A percentile compares a stretch with the other conserved stretches of the same genome.
Conservation (phyloP, 805 yeast species). For the Yarrowia sp. region DNA sequence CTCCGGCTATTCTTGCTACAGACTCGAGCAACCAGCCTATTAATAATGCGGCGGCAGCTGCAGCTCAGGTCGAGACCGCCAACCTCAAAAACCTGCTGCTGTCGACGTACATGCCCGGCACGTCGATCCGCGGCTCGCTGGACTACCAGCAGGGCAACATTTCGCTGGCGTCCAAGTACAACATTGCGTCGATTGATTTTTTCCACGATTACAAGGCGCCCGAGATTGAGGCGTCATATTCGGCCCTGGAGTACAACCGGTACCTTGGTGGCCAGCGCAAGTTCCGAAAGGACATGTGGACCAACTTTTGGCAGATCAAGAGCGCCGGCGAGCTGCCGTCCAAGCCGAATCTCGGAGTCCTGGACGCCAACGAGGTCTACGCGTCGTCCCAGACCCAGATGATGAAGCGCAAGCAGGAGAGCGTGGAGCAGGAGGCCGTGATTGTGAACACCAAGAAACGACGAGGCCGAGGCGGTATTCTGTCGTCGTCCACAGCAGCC, state of each 20-base stretch:
- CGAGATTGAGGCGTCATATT: conserved; percentile 44
- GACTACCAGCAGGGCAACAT: conserved; percentile 44
- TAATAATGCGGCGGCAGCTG: conserved; percentile 23
- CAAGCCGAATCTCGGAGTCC: conserved; percentile 35
- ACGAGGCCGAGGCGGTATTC: conserved; percentile 21
- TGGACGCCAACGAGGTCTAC: conserved; percentile 29
- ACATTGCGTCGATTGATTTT: conserved; percentile 40
- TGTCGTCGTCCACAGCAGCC: conserved; percentile 10
- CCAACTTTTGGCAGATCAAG: conserved; percentile 47
- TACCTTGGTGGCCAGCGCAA: conserved; percentile 47
- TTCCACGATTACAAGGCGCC: conserved; percentile 37
- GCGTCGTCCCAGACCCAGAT: conserved; percentile 17
- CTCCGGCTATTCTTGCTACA: conserved; percentile 17
- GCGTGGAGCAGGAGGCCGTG: conserved; percentile 36
- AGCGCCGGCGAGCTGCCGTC: conserved; percentile 35
- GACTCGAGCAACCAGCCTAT: conserved; percentile 24
- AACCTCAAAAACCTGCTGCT: conserved; percentile 21
- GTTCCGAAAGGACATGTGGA: conserved; percentile 48
- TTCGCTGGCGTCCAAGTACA: conserved; percentile 39
- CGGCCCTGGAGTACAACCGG: conserved; percentile 45
- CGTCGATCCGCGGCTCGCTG: conserved; percentile 45
- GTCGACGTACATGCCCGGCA: conserved; percentile 45
- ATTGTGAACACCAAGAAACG: conserved; percentile 28
- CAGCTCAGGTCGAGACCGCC: conserved; percentile 23
- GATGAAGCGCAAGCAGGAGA: conserved; percentile 36